Conservation (phyloP, 805 yeast genomes). For the Komagataella pseudopastoris region DNA sequence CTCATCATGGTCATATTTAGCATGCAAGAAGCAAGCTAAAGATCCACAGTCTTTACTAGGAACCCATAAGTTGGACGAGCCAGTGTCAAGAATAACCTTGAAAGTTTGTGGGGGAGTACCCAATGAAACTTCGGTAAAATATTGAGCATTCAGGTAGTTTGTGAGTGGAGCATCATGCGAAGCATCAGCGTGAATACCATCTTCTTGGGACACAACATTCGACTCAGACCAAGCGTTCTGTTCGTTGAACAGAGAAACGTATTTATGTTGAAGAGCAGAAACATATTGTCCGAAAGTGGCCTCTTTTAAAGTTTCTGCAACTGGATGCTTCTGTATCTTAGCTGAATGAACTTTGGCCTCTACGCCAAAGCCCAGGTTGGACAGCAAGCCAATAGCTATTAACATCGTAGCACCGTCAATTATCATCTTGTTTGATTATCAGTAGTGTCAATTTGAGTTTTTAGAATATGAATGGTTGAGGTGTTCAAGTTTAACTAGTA, state of each 20-base stretch:
- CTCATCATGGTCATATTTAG: conserved; percentile 73
- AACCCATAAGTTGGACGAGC: conserved; percentile 95
- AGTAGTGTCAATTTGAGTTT: neutral
- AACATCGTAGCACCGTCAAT: neutral
- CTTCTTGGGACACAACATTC: conserved; percentile 16
- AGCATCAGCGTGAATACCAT: conserved; percentile 10
- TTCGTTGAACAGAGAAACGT: conserved; percentile 24
- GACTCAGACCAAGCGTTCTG: conserved; percentile 25
- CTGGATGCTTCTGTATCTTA: conserved; percentile 31
- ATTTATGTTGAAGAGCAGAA: conserved; percentile 32
- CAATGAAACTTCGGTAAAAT: conserved; percentile 77
- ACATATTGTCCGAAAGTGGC: conserved; percentile 32
- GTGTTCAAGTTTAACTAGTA: neutral
- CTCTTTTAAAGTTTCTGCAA: conserved; percentile 31
- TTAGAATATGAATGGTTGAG: neutral
- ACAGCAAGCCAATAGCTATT: neutral
- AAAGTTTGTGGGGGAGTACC: conserved; percentile 93
- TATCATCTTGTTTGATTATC: neutral
- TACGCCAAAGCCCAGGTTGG: neutral
- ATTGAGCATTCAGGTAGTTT: conserved; percentile 92
- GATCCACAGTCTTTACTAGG: conserved; percentile 84
- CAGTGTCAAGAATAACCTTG: conserved; percentile 92
- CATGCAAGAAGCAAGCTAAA: conserved; percentile 88
- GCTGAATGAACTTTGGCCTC: conserved; percentile 35
- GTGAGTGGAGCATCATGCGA: conserved; percentile 76